Conservation (phyloP, 495 filamentous ascomycete species). For the Chaetomium tenue region DNA sequence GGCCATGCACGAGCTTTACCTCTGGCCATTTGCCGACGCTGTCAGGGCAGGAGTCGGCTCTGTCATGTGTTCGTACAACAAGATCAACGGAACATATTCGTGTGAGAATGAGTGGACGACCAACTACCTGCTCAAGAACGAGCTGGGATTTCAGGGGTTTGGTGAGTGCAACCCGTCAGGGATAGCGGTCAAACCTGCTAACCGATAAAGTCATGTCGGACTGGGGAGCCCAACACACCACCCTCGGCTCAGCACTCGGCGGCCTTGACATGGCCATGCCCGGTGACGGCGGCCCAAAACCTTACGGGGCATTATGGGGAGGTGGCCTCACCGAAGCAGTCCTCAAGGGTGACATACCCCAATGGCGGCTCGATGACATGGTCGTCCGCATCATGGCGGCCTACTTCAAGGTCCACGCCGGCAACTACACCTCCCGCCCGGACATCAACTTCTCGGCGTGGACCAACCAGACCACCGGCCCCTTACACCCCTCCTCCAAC, state of each 20-base stretch:
- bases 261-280: slow-evolving; percentile 14
- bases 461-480: slow-evolving; percentile 2
- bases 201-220: neutral
- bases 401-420: slow-evolving; percentile 3
- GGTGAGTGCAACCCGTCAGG: neutral
- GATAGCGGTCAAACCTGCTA: neutral
- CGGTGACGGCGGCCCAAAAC: slow-evolving; percentile 1
- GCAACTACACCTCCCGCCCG: slow-evolving; percentile 6
- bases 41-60: neutral
- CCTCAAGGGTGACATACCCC: neutral
- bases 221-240: slow-evolving; percentile 7
- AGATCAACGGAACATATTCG: slow-evolving; percentile 9
- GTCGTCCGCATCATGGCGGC: slow-evolving; percentile 6
- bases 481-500: slow-evolving; percentile 8
- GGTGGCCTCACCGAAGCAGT: slow-evolving; percentile 9
- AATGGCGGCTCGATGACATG: slow-evolving; percentile 13
- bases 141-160: slow-evolving; percentile 9
- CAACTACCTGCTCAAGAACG: slow-evolving; percentile 12
- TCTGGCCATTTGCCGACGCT: slow-evolving; percentile 11
- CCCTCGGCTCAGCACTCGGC: neutral
- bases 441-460: slow-evolving; percentile 2
- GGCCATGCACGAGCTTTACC: slow-evolving; percentile 15
- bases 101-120: slow-evolving; percentile 3
- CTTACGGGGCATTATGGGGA: neutral
- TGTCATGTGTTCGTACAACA: slow-evolving; percentile 13